Conservation (phyloP, 129 eudicot species). For the Helianthus tuberosus region DNA sequence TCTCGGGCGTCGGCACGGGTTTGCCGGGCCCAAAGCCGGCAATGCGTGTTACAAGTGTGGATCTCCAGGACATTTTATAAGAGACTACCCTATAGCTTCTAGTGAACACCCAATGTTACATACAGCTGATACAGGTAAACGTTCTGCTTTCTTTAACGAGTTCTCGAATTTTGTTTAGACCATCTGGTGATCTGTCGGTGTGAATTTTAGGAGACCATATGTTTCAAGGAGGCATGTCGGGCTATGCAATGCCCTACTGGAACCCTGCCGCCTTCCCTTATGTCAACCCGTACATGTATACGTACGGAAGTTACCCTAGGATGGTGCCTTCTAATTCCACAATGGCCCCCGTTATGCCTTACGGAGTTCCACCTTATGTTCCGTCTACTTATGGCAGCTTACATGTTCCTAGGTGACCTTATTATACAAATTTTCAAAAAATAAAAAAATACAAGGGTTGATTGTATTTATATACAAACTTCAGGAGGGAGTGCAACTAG, state of each 20-base stretch:
- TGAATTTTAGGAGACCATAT: conserved; percentile 47
- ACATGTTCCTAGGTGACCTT: conserved; percentile 55
- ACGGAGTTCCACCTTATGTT: conserved; percentile 51
- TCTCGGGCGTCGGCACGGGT: too few species aligned
- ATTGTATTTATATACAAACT: too few species aligned
- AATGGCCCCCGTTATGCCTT: conserved; percentile 58
- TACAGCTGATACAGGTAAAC: conserved; percentile 53
- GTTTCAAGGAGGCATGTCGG: conserved; percentile 58
- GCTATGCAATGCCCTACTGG: conserved; percentile 69
- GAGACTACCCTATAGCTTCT: conserved; percentile 70
- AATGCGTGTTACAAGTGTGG: too few species aligned
- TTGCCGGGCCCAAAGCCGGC: too few species aligned
- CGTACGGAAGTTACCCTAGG: conserved; percentile 62
- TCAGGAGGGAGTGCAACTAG: too few species aligned
- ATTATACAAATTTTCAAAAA: conserved; percentile 11
- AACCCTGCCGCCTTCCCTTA: conserved; percentile 47
- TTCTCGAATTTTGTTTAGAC: conserved; percentile 1
- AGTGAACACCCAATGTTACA: conserved; percentile 44
- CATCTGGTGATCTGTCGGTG: conserved; percentile 6
- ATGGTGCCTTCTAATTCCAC: conserved; percentile 65
- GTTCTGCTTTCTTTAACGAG: not conserved
- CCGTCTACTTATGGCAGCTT: conserved; percentile 50
- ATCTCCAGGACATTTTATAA: conserved; percentile 80
- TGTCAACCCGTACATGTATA: conserved; percentile 54
- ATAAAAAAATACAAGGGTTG: too few species aligned